Conservation (phyloP, 176 grass and related monocot species). For the Bonia amplexicaulis region DNA sequence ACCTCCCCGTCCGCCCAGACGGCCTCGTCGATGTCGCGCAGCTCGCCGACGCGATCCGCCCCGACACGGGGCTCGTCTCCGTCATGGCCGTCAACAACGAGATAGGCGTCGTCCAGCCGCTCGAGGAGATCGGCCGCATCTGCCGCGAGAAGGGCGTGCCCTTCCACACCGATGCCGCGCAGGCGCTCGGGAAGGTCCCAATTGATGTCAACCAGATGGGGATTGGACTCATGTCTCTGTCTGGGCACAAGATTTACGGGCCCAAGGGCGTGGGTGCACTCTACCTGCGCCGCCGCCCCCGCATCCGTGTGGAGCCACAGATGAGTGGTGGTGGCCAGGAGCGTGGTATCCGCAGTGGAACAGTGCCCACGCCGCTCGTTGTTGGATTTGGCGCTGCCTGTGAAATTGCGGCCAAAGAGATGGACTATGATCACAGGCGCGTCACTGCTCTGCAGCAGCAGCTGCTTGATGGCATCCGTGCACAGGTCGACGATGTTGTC, state of each 20-base stretch:
- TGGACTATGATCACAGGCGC: conserved; percentile 70
- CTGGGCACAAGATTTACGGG: conserved; percentile 89
- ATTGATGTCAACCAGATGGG: conserved; percentile 79
- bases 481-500: conserved; percentile 63
- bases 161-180: conserved; percentile 81
- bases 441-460: conserved; percentile 40
- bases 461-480: conserved; percentile 60
- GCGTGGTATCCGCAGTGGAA: conserved; percentile 86
- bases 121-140: conserved; percentile 85
- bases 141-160: conserved; percentile 70
- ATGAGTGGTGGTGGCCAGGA: conserved; percentile 95
- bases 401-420: conserved; percentile 69
- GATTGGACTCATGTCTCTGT: conserved; percentile 87
- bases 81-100: conserved; percentile 98
- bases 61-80: conserved; percentile 75
- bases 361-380: conserved; percentile 72
- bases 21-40: conserved; percentile 74
- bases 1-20: conserved; percentile 70
- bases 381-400: conserved; percentile 87
- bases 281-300: conserved; percentile 80
- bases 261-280: conserved; percentile 88
- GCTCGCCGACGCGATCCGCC: conserved; percentile 64
- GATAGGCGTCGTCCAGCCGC: conserved; percentile 80
- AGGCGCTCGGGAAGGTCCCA: conserved; percentile 81
- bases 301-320: conserved; percentile 85